Percentiles rank a stretch among this genome's conserved stretches.
phyloP scores from a whole-genome alignment of 1,284 basidiomycete species.

The Tilletia walkeri region DNA sequence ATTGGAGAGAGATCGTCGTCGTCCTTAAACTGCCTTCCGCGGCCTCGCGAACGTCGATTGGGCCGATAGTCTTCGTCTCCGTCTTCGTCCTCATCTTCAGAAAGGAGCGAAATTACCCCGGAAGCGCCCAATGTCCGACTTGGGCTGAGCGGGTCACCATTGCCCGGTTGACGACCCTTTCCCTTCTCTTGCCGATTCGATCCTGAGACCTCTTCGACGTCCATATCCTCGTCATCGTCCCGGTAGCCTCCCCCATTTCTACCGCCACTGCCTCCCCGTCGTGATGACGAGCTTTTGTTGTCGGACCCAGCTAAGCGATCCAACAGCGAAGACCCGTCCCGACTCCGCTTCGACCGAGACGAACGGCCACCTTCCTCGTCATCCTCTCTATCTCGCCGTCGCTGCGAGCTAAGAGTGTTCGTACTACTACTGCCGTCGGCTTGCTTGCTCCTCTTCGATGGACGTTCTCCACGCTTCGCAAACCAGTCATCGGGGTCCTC shows the following conservation, averaged over 20 bases:
- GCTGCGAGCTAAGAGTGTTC: not conserved
- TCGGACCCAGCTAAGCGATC: no score
- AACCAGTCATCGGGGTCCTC: constrained; percentile 13
- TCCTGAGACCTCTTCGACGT: not conserved
- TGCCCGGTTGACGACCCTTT: not conserved
- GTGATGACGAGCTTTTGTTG: no score
- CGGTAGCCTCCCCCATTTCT: not conserved
- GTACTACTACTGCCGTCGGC: not conserved
- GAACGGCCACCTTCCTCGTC: not conserved
- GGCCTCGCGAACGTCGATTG: not conserved
- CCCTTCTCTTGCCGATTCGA: not conserved
- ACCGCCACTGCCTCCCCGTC: not conserved
- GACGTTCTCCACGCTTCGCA: not conserved
- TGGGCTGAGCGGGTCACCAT: not conserved
- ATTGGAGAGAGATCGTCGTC: not conserved
- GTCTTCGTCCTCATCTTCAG: not conserved
- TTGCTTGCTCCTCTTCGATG: constrained; percentile 3
- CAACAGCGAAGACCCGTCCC: no score
- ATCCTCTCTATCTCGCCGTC: not conserved
- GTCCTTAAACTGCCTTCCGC: not conserved
- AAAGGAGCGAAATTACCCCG: not conserved
- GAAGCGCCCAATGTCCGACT: not conserved
- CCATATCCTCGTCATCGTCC: not conserved
- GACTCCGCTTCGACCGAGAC: not conserved
- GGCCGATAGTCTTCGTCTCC: not conserved